A percentile compares a stretch with the other conserved stretches of the same genome.
Conservation (phyloP, 805 yeast species). For the Kockiozyma suomiensis region DNA sequence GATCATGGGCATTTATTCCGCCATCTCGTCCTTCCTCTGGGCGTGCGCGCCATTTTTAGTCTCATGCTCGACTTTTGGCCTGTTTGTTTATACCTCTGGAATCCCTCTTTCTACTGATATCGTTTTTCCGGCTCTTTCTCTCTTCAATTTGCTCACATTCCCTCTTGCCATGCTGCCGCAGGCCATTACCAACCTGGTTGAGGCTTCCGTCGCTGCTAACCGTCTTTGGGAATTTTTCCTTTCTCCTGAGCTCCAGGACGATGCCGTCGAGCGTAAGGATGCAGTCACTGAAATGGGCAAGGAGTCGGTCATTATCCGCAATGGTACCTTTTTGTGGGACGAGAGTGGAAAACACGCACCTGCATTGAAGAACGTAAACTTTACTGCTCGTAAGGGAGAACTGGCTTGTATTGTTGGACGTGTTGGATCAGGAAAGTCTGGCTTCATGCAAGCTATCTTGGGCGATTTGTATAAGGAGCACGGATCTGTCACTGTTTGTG, state of each 20-base stretch:
- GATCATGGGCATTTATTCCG: constrained; percentile 70
- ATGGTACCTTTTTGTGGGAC: constrained; percentile 54
- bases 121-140: constrained; percentile 82
- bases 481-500: constrained; percentile 73
- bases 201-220: constrained; percentile 62
- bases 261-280: constrained; percentile 59
- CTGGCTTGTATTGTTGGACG: constrained; percentile 83
- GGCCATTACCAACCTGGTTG: constrained; percentile 82
- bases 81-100: constrained; percentile 63
- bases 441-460: constrained; percentile 72
- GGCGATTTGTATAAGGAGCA: constrained; percentile 79
- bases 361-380: constrained; percentile 66
- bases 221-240: constrained; percentile 74
- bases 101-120: constrained; percentile 82
- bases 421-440: constrained; percentile 90
- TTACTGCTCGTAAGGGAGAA: constrained; percentile 71
- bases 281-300: constrained; percentile 76
- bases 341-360: constrained; percentile 74
- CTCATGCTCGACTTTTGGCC: constrained; percentile 84
- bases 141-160: constrained; percentile 85
- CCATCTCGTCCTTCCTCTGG: constrained; percentile 75
- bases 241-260: constrained; percentile 75
- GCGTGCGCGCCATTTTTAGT: constrained; percentile 86
- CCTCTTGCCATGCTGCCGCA: constrained; percentile 92
- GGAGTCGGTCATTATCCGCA: constrained; percentile 47